These are phyloP conservation scores for Komagataella populi DNA, from an alignment of 805 yeast genomes.

Conservation along the genomic window DNA sequence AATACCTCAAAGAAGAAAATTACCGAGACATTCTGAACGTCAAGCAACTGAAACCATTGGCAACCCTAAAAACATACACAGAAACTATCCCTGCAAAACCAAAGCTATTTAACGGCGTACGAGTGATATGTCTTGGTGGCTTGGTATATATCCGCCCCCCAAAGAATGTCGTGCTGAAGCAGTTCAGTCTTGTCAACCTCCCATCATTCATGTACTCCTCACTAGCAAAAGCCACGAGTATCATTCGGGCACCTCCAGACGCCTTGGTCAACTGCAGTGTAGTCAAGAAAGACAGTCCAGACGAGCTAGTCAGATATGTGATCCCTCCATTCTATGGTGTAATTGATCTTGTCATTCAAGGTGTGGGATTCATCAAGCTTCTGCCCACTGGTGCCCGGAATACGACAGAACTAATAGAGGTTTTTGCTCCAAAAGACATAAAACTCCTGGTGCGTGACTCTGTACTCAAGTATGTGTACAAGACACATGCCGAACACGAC, in stretches of 20 bases:
- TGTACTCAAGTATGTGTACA: constrained; percentile 14
- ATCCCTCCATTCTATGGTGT: constrained; percentile 64
- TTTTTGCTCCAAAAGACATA: constrained; percentile 43
- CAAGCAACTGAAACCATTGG: background rate
- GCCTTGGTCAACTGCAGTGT: constrained; percentile 11
- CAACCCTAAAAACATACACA: constrained; percentile 2
- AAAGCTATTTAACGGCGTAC: constrained; percentile 10
- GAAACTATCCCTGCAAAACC: background rate
- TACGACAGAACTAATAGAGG: constrained; percentile 24
- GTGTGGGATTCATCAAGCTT: constrained; percentile 49
- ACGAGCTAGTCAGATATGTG: constrained; percentile 26
- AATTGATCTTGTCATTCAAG: constrained; percentile 50
- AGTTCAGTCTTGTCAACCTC: constrained; percentile 30
- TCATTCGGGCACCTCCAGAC: constrained; percentile 11
- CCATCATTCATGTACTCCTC: constrained; percentile 19
- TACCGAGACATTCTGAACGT: background rate
- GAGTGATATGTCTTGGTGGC: constrained; percentile 39
- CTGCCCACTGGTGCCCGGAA: constrained; percentile 37
- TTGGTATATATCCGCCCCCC: constrained; percentile 47
- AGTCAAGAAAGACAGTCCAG: constrained; percentile 12
- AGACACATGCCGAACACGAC: constrained; percentile 6
- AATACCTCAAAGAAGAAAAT: constrained; percentile 8
- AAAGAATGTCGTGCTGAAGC: constrained; percentile 28
- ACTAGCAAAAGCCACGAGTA: constrained; percentile 18
- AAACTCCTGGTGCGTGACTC: constrained; percentile 33